These are phyloP conservation scores for Penicillium sumatraense DNA, from an alignment of 2,329 filamentous ascomycete genomes.

Conservation along the genomic window DNA sequence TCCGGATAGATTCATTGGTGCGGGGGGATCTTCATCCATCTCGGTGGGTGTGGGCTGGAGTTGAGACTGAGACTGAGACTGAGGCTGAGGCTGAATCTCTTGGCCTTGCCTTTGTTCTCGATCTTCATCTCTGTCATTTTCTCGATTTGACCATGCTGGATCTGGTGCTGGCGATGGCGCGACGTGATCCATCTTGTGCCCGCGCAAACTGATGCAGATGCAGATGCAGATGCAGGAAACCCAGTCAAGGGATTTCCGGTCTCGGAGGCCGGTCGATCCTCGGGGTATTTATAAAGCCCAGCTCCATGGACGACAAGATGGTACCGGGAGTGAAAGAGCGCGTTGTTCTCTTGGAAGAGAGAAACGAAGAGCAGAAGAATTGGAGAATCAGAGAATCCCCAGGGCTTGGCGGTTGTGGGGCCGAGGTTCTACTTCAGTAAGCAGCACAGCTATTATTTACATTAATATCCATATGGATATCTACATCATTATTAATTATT, in stretches of 20 bases:
- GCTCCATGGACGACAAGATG: slow-evolving; percentile 9
- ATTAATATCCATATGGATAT: no score
- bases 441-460: no score
- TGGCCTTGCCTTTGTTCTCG: no score
- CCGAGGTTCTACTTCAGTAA: no score
- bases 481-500: no score
- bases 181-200: slow-evolving; percentile 38
- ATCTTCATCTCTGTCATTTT: no score
- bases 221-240: no score
- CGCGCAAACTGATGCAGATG: slow-evolving; percentile 1
- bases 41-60: neutral
- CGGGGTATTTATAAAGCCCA: neutral
- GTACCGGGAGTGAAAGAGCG: slow-evolving; percentile 5
- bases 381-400: neutral
- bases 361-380: no score
- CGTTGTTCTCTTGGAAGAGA: no score
- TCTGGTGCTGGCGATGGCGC: slow-evolving; percentile 26
- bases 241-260: slow-evolving; percentile 9
- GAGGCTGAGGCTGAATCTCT: slow-evolving; percentile 10
- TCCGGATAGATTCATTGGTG: slow-evolving; percentile 24
- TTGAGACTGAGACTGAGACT: slow-evolving; percentile 9
- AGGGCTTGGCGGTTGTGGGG: no score
- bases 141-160: no score
- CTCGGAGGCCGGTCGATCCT: slow-evolving; percentile 1
- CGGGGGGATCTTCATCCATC: slow-evolving; percentile 13